These are phyloP conservation scores for Tetrapyrgos nigripes DNA, from an alignment of 1,284 basidiomycete genomes.

Conservation along the genomic window DNA sequence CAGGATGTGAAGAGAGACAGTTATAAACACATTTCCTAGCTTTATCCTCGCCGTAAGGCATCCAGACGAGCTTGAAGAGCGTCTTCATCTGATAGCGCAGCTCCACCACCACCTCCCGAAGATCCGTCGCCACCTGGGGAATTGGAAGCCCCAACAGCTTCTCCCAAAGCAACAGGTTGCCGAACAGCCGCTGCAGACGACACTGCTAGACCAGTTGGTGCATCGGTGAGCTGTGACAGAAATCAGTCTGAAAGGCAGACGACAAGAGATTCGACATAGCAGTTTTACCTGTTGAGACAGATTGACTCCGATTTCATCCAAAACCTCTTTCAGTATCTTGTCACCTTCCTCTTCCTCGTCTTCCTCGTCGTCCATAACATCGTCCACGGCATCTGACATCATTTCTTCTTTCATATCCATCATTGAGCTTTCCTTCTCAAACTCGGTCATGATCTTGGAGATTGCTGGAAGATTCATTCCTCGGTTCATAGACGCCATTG, in stretches of 20 bases:
- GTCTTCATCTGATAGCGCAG: conserved; percentile 77
- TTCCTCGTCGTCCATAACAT: conserved; percentile 97
- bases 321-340: conserved; percentile 94
- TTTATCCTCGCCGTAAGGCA: conserved; percentile 71
- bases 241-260: conserved; percentile 2
- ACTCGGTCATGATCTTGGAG: conserved; percentile 96
- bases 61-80: conserved; percentile 88
- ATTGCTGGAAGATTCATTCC: conserved; percentile 95
- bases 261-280: conserved; percentile 28
- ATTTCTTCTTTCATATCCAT: conserved; percentile 99
- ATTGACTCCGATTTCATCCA: conserved; percentile 96
- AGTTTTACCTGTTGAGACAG: conserved; percentile 94
- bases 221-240: conserved; percentile 73
- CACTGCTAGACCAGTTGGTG: conserved; percentile 75
- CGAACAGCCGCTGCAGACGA: conserved; percentile 69
- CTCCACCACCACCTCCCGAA: conserved; percentile 41
- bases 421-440: conserved; percentile 94
- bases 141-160: conserved; percentile 48
- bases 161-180: conserved; percentile 84
- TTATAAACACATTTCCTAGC: conserved; percentile 2
- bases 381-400: conserved; percentile 99
- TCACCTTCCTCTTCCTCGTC: conserved; percentile 97
- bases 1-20: not conserved
- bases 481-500: conserved; percentile 98
- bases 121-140: conserved; percentile 42